A percentile compares a stretch with the other conserved stretches of the same genome.
Conservation (phyloP, 139 green algal species). For the Astrephomene gubernaculifera region DNA sequence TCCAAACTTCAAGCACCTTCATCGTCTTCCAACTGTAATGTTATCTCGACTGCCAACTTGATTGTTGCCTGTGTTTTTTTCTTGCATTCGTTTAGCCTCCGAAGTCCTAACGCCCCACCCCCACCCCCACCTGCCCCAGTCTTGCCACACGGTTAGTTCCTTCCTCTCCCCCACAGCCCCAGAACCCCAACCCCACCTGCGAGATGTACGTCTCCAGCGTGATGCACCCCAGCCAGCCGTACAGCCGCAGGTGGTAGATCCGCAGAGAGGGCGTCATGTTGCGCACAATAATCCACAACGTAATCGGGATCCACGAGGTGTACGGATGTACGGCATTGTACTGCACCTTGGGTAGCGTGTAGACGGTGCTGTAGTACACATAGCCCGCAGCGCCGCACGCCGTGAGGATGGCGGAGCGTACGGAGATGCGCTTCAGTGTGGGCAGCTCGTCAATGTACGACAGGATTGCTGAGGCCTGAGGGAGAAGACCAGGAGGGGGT, state of each 20-base stretch:
- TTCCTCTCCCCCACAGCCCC: too few relatives aligned
- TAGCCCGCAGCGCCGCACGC: slow-evolving; percentile 31
- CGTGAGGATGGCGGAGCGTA: slow-evolving; percentile 54
- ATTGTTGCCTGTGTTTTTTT: too few relatives aligned
- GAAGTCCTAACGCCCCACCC: too few relatives aligned
- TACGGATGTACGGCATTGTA: slow-evolving; percentile 96
- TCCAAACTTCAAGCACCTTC: too few relatives aligned
- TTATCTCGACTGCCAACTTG: too few relatives aligned
- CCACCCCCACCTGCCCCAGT: background rate
- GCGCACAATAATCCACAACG: slow-evolving; percentile 85
- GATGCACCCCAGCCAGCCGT: slow-evolving; percentile 96
- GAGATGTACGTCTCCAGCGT: slow-evolving; percentile 95
- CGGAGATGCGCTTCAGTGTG: slow-evolving; percentile 25
- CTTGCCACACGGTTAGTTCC: too few relatives aligned
- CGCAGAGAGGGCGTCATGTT: slow-evolving; percentile 87
- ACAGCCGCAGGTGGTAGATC: slow-evolving; percentile 77
- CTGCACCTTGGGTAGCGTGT: slow-evolving; percentile 85
- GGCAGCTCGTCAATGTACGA: slow-evolving; percentile 70
- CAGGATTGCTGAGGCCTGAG: slow-evolving; percentile 47
- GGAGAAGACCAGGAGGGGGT: too few relatives aligned
- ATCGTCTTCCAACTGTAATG: too few relatives aligned
- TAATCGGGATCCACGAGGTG: slow-evolving; percentile 97
- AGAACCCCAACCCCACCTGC: slow-evolving; percentile 36
- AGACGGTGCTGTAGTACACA: slow-evolving; percentile 71
- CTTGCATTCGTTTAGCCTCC: too few relatives aligned